Conservation (phyloP, 768 basidiomycete genomes). For the Phylloporus arenicola region DNA sequence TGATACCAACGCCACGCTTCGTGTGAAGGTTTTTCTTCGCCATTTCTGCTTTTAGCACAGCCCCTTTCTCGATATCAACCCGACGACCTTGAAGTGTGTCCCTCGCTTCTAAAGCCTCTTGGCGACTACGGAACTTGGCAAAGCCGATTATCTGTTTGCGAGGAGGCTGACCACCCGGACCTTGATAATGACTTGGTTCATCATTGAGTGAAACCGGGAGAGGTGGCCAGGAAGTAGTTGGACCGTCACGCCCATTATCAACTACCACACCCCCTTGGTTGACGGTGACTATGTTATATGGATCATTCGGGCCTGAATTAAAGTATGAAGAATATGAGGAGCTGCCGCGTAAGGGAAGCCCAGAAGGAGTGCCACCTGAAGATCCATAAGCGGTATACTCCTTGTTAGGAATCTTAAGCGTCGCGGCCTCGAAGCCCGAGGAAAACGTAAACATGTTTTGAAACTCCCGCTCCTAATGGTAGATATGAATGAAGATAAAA, state of each 20-base stretch:
- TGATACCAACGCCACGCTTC: slow-evolving; percentile 80
- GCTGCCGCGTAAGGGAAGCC: slow-evolving; percentile 33
- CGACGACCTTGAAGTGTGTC: slow-evolving; percentile 85
- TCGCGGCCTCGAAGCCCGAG: slow-evolving; percentile 92
- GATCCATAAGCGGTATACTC: slow-evolving; percentile 73
- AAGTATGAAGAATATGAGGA: slow-evolving; percentile 33
- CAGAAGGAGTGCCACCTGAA: slow-evolving; percentile 33
- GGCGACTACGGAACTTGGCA: slow-evolving; percentile 86
- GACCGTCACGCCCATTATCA: slow-evolving; percentile 68
- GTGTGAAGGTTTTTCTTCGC: slow-evolving; percentile 99
- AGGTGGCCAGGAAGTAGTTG: slow-evolving; percentile 63
- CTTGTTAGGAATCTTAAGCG: slow-evolving; percentile 94
- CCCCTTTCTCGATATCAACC: slow-evolving; percentile 90
- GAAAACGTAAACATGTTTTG: slow-evolving; percentile 99
- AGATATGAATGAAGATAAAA: slow-evolving; percentile 13
- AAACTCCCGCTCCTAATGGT: slow-evolving; percentile 88
- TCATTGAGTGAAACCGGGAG: slow-evolving; percentile 29
- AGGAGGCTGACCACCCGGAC: slow-evolving; percentile 41
- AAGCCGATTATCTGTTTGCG: slow-evolving; percentile 98
- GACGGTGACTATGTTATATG: slow-evolving; percentile 77
- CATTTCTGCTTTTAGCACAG: slow-evolving; percentile 96
- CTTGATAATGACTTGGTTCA: slow-evolving; percentile 32
- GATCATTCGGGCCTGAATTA: slow-evolving; percentile 60
- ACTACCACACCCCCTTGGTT: slow-evolving; percentile 83
- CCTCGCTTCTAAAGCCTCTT: slow-evolving; percentile 81